phyloP scores from a whole-genome alignment of 768 basidiomycete genomes.

The Cyathus striatus region DNA sequence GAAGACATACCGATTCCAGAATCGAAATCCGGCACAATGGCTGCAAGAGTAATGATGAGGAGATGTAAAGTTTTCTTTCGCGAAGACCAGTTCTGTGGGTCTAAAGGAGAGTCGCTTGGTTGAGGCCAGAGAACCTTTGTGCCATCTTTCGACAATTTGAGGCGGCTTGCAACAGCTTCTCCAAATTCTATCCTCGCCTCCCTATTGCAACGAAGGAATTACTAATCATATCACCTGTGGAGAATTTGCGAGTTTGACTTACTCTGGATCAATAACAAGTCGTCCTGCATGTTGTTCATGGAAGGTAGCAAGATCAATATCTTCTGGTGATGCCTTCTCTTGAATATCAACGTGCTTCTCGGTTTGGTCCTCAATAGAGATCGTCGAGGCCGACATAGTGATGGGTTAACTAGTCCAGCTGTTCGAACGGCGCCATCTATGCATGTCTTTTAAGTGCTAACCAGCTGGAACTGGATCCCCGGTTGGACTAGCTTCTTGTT shows the following conservation, averaged over 20 bases:
- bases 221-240: neutral
- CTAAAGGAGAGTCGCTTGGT: conserved; percentile 52
- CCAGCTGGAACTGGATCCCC: too few species aligned
- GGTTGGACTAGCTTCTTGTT: too few species aligned
- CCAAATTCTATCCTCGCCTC: conserved; percentile 64
- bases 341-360: neutral
- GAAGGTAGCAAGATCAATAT: neutral
- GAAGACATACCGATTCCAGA: conserved; percentile 48
- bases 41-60: conserved; percentile 55
- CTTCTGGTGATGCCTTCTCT: neutral
- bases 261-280: neutral
- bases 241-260: neutral
- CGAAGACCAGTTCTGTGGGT: conserved; percentile 65
- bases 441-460: too few species aligned
- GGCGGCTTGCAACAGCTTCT: conserved; percentile 40
- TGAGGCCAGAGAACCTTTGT: conserved; percentile 69
- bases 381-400: too few species aligned
- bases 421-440: too few species aligned
- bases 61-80: conserved; percentile 51
- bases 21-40: conserved; percentile 63
- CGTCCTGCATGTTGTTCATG: neutral
- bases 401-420: too few species aligned
- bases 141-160: conserved; percentile 56
- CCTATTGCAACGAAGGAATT: conserved; percentile 17
- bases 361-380: neutral